Base-by-base conservation (phyloP, 2,329 filamentous ascomycete genomes). In the Phialemonium atrogriseum region DNA sequence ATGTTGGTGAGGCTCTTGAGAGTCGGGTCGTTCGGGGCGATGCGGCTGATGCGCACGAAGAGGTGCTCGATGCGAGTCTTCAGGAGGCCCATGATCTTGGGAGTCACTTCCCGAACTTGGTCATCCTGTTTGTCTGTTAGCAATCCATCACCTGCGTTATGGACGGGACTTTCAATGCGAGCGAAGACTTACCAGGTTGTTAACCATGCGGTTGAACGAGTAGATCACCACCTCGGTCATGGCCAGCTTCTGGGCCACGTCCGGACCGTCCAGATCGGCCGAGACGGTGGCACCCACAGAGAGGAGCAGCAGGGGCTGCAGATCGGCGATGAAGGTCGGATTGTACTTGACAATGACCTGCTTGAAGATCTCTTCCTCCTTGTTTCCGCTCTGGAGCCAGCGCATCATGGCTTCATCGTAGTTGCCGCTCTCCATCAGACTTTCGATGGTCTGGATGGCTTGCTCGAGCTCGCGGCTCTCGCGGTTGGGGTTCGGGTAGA, bases 251-350 rank as follows among this genome's bases (percentile, higher is more conserved):
- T 73, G 64, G 29, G 66, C 60, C 31, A 79, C 54, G 27, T 65
- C 58, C 9, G 62, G 57, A 24, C 67, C 68, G 35, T 66, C 64
- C 27, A 82, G 56, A 25, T 76, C 64, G 45, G 73, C 66, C 21
- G 73, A 72, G 33, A 82, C 66, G 7, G 75, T 78, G 15, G 77
- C 74, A 33, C 75, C 75, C 23, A 80, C 70, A 1, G 77, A 79
- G 27, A 82, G 62, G 13, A 78, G 60, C 31, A 82, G 64, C 13
- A 82, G 60, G 12, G 75, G 70, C 28, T 73, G 73, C 30, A 82
- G 52, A 19, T 66, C 65, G 35, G 65, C 65, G 36, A 81, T 62
- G 39, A 72, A 65, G 11, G 61, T 56, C 1, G 70, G 66, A 42
- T 64, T 58, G 48, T 66, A 65, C 38, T 68, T 66, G 29, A 59